A percentile compares a stretch with the other conserved stretches of the same genome.
phyloP scores from a whole-genome alignment of 1,284 basidiomycete genomes.

The Marasmius sp. region DNA sequence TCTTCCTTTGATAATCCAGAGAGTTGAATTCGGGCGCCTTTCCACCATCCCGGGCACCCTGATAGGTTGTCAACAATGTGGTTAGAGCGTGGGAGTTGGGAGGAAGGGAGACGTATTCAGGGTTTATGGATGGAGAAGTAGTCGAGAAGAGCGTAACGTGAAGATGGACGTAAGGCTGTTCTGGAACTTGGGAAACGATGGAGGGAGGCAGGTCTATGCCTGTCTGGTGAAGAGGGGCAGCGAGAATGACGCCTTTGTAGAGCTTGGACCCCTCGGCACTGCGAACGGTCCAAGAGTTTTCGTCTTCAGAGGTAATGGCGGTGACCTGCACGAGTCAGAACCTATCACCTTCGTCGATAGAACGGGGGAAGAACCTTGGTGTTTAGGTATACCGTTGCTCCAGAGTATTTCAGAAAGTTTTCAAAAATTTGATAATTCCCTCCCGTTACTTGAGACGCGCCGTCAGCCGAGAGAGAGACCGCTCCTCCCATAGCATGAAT shows the following conservation, averaged over 20 bases:
- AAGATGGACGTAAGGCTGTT: constrained; percentile 78
- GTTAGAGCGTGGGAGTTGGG: constrained; percentile 50
- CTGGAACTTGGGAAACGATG: constrained; percentile 52
- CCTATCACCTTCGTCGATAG: background rate
- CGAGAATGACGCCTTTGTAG: constrained; percentile 74
- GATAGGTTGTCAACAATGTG: constrained; percentile 76
- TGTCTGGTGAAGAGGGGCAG: constrained; percentile 73
- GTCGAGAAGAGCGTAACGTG: constrained; percentile 93
- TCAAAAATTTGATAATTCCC: constrained; percentile 91
- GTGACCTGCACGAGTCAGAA: constrained; percentile 41
- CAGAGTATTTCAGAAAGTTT: constrained; percentile 70
- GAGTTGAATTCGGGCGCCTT: constrained; percentile 84
- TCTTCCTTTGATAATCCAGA: constrained; percentile 78
- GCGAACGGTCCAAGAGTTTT: constrained; percentile 46
- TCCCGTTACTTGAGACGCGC: constrained; percentile 68
- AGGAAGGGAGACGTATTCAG: constrained; percentile 72
- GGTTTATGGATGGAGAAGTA: constrained; percentile 57
- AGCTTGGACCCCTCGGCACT: constrained; percentile 39
- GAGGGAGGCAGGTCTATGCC: constrained; percentile 51
- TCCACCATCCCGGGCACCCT: constrained; percentile 49
- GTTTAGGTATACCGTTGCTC: constrained; percentile 68
- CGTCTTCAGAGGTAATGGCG: constrained; percentile 41
- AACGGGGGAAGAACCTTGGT: constrained; percentile 52
- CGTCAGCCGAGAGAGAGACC: constrained; percentile 71
- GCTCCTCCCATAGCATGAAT: constrained; percentile 84